phyloP scores from a whole-genome alignment of 1,284 basidiomycete species.

The Ustilago tritici region DNA sequence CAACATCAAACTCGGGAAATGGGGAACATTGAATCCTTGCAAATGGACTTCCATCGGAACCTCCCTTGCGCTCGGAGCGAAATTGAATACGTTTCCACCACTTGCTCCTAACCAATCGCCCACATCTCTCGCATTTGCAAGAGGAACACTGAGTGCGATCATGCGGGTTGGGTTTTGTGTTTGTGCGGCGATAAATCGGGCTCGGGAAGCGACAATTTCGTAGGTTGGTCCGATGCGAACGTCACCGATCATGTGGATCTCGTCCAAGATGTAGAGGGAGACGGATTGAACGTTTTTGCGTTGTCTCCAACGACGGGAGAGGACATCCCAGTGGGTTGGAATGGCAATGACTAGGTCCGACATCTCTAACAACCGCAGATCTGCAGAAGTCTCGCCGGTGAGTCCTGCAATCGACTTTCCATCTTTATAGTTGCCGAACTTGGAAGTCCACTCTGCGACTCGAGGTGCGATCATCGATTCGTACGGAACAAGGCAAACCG shows the following conservation, averaged over 20 bases:
- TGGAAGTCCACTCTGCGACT: constrained; percentile 86
- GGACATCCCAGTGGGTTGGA: constrained; percentile 89
- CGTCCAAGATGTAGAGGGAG: constrained; percentile 92
- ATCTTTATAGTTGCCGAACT: constrained; percentile 84
- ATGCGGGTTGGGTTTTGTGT: constrained; percentile 90
- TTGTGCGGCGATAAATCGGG: constrained; percentile 94
- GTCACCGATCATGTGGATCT: constrained; percentile 88
- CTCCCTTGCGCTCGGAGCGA: constrained; percentile 92
- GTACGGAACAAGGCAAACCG: constrained; percentile 95
- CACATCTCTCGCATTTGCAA: constrained; percentile 95
- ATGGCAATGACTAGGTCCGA: constrained; percentile 89
- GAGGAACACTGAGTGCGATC: constrained; percentile 90
- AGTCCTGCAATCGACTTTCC: constrained; percentile 92
- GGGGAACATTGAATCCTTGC: constrained; percentile 93
- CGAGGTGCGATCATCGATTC: constrained; percentile 95
- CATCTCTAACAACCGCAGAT: constrained; percentile 84
- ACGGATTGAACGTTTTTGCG: constrained; percentile 96
- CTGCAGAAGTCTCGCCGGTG: constrained; percentile 93
- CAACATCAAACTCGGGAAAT: constrained; percentile 98
- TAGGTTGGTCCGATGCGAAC: constrained; percentile 94
- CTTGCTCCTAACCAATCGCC: constrained; percentile 98
- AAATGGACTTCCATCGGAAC: constrained; percentile 97
- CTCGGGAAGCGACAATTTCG: constrained; percentile 93
- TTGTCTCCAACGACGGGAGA: constrained; percentile 96
- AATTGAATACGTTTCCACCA: constrained; percentile 92